Evolutionary conservation across 352 stramenopile species (phyloP).

Genomic region (Pythium brachiatum): DNA sequence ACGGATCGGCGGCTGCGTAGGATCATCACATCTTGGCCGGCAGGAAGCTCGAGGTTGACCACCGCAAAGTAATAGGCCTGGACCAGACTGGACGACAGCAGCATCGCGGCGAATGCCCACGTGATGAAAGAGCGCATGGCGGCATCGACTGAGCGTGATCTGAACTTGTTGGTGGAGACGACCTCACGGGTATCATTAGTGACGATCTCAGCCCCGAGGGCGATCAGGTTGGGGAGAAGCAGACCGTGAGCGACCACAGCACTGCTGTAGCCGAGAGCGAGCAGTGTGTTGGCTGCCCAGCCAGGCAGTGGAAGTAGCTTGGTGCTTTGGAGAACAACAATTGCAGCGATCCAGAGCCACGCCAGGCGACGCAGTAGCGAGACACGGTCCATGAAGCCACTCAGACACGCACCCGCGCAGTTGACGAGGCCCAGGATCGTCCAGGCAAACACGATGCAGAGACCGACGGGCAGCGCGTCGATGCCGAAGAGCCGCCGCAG

Average conservation of each 20-base stretch:
- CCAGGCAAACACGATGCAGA: conserved; percentile 58
- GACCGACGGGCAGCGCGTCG: conserved; percentile 48
- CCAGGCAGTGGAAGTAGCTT: conserved; percentile 27
- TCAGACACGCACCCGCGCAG: conserved; percentile 50
- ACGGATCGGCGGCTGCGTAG: conserved; percentile 32
- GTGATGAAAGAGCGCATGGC: conserved; percentile 29
- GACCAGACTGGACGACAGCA: conserved; percentile 39
- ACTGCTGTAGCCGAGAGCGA: conserved; percentile 38
- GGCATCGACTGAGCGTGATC: conserved; percentile 1
- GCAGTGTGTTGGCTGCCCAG: conserved; percentile 30
- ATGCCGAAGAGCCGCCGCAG: conserved; percentile 46
- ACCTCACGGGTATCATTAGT: neutral
- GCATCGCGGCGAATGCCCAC: conserved; percentile 42
- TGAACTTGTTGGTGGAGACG: neutral
- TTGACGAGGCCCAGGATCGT: conserved; percentile 47
- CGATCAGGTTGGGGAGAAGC: conserved; percentile 49
- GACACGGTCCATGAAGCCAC: conserved; percentile 46
- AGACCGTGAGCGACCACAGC: conserved; percentile 47
- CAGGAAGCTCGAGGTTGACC: conserved; percentile 28
- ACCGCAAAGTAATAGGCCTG: conserved; percentile 61
- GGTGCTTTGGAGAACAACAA: conserved; percentile 43
- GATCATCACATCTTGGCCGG: conserved; percentile 5
- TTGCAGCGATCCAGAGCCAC: conserved; percentile 45
- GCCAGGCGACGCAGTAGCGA: conserved; percentile 36
- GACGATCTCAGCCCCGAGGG: conserved; percentile 35